phyloP scores from a whole-genome alignment of 352 stramenopile genomes.

The Globisporangium iwayamae region DNA sequence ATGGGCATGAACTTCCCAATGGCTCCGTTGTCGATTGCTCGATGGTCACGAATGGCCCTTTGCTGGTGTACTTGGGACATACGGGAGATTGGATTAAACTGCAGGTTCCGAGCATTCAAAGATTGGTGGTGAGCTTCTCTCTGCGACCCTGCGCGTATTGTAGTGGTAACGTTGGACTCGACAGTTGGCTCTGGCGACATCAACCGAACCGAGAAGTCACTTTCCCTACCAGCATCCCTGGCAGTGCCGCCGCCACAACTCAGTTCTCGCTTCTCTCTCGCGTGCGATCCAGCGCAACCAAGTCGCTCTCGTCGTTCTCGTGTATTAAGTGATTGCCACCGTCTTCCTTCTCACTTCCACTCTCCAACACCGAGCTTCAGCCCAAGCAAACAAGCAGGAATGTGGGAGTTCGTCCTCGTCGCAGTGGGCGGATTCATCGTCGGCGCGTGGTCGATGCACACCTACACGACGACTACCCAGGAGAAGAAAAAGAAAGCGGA shows the following conservation, averaged over 20 bases:
- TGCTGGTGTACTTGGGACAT: too few species aligned
- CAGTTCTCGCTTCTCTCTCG: not conserved
- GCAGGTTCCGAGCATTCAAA: not conserved
- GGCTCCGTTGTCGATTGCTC: too few species aligned
- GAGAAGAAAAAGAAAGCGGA: conserved; percentile 10
- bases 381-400: not conserved
- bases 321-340: not conserved
- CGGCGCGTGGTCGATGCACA: conserved; percentile 11
- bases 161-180: not conserved
- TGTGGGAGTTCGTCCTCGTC: conserved; percentile 9
- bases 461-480: conserved; percentile 1
- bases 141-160: not conserved
- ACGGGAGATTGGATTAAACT: too few species aligned
- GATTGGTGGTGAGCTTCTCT: not conserved
- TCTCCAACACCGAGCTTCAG: not conserved
- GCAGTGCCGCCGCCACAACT: too few species aligned
- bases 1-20: too few species aligned
- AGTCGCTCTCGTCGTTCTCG: not conserved
- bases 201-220: not conserved
- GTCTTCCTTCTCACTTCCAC: not conserved
- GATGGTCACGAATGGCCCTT: too few species aligned
- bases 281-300: not conserved
- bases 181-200: not conserved
- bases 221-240: too few species aligned
- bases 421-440: conserved; percentile 12